Base-by-base conservation (phyloP, 768 basidiomycete genomes). In the Cystofilobasidium macerans region DNA sequence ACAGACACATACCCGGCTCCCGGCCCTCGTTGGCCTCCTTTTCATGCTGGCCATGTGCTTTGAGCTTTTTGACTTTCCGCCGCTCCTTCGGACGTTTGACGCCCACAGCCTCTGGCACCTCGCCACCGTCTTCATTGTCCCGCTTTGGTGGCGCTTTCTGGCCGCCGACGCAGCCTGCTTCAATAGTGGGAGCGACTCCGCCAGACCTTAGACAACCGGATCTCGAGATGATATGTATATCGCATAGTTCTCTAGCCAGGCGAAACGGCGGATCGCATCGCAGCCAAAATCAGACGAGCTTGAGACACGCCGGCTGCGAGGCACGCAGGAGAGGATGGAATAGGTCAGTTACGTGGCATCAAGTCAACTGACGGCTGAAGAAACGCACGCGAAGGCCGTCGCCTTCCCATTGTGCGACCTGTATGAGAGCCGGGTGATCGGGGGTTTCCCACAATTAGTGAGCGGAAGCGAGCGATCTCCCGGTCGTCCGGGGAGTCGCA, bases 41-140 rank as follows among this genome's bases (percentile, higher is more conserved):
- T 89, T 88, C 1, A 88, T 84, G 0, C 79, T 80, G 2, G 87
- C 89, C 18, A 89, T 85, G 2, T 78, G 80, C 1, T 80, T 99
- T 36, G 94, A 99, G 72, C 74, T 99, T 3, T 84, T 94, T 69
- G 94, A 99, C 73, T 98, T 98, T 72, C 83, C 91, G 0, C 88
- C 91, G 0, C 80, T 85, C 76, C 72, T 73, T n/a, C 76, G 91
- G 38, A 75, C 84, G 9, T 14, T 67, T 32, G 94, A 98, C 73
- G 91, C 93, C 0, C 95, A 97, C 75, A 81, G 90, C 2, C 76
- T 98, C 20, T 98, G 94, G 95, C 94, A 99, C 75, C 78, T 87
- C 11, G 81, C 83, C 4, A 99, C 94, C 0, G 86, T 82, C 0
- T 86, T 86, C 0, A 82, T 98, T 36, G 83, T 85, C 4, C 72